Evolutionary conservation across 345 rosid species (phyloP).

Genomic region (Salix brachista): DNA sequence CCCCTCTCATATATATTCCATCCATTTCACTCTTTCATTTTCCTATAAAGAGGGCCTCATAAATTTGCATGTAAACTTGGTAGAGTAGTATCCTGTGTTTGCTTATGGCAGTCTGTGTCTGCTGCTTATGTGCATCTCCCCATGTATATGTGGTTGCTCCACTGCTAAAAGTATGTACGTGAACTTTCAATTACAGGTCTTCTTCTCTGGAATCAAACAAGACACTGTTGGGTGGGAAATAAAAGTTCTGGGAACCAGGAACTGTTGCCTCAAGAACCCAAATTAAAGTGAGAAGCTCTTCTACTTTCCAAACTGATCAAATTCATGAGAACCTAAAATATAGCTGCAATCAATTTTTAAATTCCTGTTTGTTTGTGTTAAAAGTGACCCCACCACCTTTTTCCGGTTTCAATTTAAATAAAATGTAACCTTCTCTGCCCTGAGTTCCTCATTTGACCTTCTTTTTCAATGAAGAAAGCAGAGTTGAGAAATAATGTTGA

Average conservation of each 20-base stretch:
- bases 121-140: not conserved
- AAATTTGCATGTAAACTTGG: not conserved
- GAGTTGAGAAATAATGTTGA: not conserved
- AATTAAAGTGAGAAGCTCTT: conserved; percentile 23
- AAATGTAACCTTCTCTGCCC: no score
- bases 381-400: not conserved
- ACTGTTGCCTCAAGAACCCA: conserved; percentile 18
- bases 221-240: conserved; percentile 26
- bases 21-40: not conserved
- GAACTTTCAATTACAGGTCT: conserved; percentile 21
- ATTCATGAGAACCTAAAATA: not conserved
- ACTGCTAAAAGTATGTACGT: not conserved
- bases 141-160: not conserved
- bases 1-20: not conserved
- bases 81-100: not conserved
- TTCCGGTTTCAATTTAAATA: not conserved
- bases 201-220: conserved; percentile 27
- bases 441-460: no score
- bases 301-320: not conserved
- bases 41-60: not conserved
- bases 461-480: not conserved
- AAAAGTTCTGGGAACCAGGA: conserved; percentile 8
- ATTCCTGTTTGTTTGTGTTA: not conserved
- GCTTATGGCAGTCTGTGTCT: not conserved
- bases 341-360: not conserved